phyloP scores from a whole-genome alignment of 768 basidiomycete species.

The Hypsizygus marmoreus region DNA sequence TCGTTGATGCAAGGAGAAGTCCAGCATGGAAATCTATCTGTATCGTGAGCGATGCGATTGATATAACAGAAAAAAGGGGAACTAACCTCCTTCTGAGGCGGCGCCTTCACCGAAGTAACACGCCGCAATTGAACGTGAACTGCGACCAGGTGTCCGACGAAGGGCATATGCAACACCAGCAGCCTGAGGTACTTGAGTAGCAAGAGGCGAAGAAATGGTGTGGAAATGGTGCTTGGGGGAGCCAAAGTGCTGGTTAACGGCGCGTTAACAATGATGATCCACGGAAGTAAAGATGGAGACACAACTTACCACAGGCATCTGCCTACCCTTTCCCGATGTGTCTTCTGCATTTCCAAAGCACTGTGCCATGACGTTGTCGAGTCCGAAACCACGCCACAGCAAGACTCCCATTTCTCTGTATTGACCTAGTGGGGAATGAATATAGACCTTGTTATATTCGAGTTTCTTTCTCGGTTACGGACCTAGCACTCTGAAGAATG shows the following conservation, averaged over 20 bases:
- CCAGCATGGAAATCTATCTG: conserved; percentile 88
- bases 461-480: conserved; percentile 19
- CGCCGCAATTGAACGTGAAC: conserved; percentile 74
- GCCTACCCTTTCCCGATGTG: conserved; percentile 77
- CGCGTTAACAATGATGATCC: conserved; percentile 4
- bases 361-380: conserved; percentile 86
- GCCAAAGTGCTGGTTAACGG: conserved; percentile 70
- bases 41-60: conserved; percentile 14
- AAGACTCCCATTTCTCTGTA: conserved; percentile 93
- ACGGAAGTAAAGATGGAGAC: not conserved
- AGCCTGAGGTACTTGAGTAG: conserved; percentile 94
- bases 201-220: conserved; percentile 91
- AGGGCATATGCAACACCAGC: conserved; percentile 92
- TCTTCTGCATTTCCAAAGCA: conserved; percentile 90
- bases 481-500: conserved; percentile 69
- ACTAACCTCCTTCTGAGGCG: conserved; percentile 80
- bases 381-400: conserved; percentile 80
- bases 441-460: conserved; percentile 1
- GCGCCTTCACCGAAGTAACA: conserved; percentile 95
- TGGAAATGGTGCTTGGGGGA: conserved; percentile 85
- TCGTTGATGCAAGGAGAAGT: conserved; percentile 74
- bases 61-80: not conserved
- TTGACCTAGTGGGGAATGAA: conserved; percentile 55
- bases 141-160: conserved; percentile 70
- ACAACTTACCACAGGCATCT: conserved; percentile 85